Conservation (phyloP, 257 asterid species). For the Catharanthus roseus region DNA sequence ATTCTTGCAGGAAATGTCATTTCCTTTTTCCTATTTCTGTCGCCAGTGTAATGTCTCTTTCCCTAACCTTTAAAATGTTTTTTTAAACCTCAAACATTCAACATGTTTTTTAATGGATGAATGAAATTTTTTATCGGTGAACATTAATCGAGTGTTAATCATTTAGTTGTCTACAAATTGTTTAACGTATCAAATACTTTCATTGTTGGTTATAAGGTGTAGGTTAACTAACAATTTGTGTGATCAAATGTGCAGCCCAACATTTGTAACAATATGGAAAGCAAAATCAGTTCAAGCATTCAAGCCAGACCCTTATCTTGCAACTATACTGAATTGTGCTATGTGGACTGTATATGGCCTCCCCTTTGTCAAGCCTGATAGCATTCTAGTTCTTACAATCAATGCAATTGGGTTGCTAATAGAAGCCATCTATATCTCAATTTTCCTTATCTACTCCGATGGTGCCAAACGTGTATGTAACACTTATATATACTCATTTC, state of each 20-base stretch:
- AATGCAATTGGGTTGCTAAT: conserved; percentile 50
- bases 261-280: conserved; percentile 40
- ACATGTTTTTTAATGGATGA: no score
- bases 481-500: no score
- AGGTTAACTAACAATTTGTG: not conserved
- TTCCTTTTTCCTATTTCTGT: conserved; percentile 3
- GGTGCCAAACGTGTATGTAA: not conserved
- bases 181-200: no score
- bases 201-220: not conserved
- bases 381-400: conserved; percentile 57
- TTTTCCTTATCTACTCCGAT: conserved; percentile 20
- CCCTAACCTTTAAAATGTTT: not conserved
- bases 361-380: conserved; percentile 61
- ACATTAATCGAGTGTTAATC: no score
- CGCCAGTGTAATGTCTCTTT: conserved; percentile 3
- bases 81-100: no score
- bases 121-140: no score
- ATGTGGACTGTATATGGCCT: conserved; percentile 71
- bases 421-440: conserved; percentile 27
- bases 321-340: conserved; percentile 39
- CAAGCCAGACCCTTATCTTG: conserved; percentile 55
- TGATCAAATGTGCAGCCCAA: conserved; percentile 61
- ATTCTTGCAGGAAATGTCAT: conserved; percentile 9
- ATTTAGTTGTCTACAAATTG: no score
- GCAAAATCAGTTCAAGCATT: conserved; percentile 48